These are phyloP conservation scores for Pyrenophora graminea DNA, from an alignment of 2,329 filamentous ascomycete genomes.

Conservation along the genomic window DNA sequence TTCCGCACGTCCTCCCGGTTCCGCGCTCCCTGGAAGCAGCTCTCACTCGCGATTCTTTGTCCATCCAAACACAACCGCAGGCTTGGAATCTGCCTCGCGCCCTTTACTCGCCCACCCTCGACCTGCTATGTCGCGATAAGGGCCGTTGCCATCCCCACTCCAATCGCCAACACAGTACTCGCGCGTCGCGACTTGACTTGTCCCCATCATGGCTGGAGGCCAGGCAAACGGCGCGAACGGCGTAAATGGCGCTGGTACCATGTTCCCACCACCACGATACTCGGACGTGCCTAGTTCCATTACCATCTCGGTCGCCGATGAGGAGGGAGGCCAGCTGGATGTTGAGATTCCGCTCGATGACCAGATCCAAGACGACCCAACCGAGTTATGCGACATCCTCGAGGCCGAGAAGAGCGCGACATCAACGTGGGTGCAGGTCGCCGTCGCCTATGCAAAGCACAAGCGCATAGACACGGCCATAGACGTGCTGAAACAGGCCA, in stretches of 20 bases:
- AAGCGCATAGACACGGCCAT: conserved; percentile 85
- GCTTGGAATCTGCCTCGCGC: conserved; percentile 22
- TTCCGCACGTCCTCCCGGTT: conserved; percentile 19
- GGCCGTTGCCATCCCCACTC: conserved; percentile 1
- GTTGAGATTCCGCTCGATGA: conserved; percentile 94
- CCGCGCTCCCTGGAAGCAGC: conserved; percentile 17
- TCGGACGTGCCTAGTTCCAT: conserved; percentile 66
- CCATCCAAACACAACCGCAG: conserved; percentile 19
- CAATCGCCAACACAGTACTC: conserved; percentile 2
- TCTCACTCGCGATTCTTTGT: conserved; percentile 22
- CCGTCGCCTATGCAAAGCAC: conserved; percentile 94
- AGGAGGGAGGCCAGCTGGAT: conserved; percentile 66
- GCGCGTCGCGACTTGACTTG: conserved; percentile 13
- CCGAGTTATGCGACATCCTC: conserved; percentile 90
- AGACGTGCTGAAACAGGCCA: conserved; percentile 72
- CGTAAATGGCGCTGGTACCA: conserved; percentile 51
- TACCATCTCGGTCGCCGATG: conserved; percentile 65
- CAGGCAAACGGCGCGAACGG: conserved; percentile 56
- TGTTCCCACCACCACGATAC: conserved; percentile 55
- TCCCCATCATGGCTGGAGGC: conserved; percentile 54
- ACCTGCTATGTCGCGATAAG: conserved; percentile 31
- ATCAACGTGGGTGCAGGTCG: conserved; percentile 97
- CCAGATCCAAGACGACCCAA: conserved; percentile 82
- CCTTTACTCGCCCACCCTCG: conserved; percentile 2
- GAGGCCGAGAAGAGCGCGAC: conserved; percentile 92